Conservation (phyloP, 2,329 filamentous ascomycete genomes). For the Rutstroemia sp. region DNA sequence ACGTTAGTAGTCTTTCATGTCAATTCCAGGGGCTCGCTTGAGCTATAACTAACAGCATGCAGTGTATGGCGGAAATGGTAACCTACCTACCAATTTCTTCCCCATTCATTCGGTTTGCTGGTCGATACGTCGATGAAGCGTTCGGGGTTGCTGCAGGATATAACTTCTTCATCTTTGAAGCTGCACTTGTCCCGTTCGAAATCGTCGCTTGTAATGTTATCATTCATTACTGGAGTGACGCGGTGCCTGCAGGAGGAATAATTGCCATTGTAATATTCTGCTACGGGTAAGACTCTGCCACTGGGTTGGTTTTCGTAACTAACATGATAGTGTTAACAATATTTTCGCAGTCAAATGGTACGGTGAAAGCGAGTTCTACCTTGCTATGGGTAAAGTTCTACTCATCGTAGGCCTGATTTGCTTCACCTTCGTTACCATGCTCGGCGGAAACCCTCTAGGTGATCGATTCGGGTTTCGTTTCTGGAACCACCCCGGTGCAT, state of each 20-base stretch:
- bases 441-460: constrained; percentile 27
- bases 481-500: constrained; percentile 42
- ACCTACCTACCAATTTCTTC: constrained; percentile 70
- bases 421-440: constrained; percentile 30
- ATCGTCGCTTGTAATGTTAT: constrained; percentile 36
- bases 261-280: constrained; percentile 48
- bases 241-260: constrained; percentile 33
- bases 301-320: constrained; percentile 31
- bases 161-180: constrained; percentile 69
- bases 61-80: constrained; percentile 62
- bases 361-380: constrained; percentile 52
- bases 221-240: constrained; percentile 44
- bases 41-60: neutral
- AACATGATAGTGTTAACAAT: constrained; percentile 35
- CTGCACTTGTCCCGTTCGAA: constrained; percentile 37
- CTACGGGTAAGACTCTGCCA: constrained; percentile 30
- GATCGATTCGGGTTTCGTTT: constrained; percentile 36
- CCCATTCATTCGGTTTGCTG: constrained; percentile 71
- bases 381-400: constrained; percentile 29
- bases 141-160: constrained; percentile 67
- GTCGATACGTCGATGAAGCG: constrained; percentile 67
- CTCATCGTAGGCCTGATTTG: constrained; percentile 27
- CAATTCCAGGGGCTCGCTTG: constrained; percentile 58
- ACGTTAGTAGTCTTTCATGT: constrained; percentile 21
- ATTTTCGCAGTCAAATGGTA: constrained; percentile 46